A percentile compares a stretch with the other conserved stretches of the same genome.
Conservation (phyloP, 1,284 basidiomycete species). For the Trichosporon asahii region DNA sequence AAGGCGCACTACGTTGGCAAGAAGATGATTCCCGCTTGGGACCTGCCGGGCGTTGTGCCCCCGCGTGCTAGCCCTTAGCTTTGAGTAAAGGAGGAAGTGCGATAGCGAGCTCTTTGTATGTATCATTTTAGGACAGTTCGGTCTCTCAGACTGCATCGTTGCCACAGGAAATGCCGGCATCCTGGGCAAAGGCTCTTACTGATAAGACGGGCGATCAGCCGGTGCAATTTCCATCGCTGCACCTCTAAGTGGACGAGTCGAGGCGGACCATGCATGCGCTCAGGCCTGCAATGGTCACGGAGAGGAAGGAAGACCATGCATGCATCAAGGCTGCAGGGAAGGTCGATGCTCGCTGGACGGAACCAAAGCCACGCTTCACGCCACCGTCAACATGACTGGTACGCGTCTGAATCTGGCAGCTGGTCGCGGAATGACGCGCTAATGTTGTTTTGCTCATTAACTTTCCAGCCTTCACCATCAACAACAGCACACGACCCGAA, state of each 20-base stretch:
- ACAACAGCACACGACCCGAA: neutral
- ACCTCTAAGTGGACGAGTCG: too few relatives aligned
- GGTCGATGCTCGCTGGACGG: neutral
- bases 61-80: neutral
- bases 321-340: neutral
- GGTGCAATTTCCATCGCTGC: too few relatives aligned
- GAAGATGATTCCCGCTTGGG: constrained; percentile 27
- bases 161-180: neutral
- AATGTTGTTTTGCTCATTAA: constrained; percentile 1
- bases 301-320: neutral
- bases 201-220: too few relatives aligned
- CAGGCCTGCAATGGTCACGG: too few relatives aligned
- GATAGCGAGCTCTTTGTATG: neutral
- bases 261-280: too few relatives aligned
- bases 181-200: too few relatives aligned
- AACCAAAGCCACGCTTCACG: neutral
- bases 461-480: neutral
- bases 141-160: neutral
- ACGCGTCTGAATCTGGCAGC: neutral
- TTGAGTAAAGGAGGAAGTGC: neutral
- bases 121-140: neutral
- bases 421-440: neutral
- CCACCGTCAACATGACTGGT: neutral
- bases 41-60: constrained; percentile 23
- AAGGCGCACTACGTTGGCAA: constrained; percentile 25